Evolutionary conservation across 257 asterid genomes (phyloP).

Genomic region (Voacanga thouarsii): DNA sequence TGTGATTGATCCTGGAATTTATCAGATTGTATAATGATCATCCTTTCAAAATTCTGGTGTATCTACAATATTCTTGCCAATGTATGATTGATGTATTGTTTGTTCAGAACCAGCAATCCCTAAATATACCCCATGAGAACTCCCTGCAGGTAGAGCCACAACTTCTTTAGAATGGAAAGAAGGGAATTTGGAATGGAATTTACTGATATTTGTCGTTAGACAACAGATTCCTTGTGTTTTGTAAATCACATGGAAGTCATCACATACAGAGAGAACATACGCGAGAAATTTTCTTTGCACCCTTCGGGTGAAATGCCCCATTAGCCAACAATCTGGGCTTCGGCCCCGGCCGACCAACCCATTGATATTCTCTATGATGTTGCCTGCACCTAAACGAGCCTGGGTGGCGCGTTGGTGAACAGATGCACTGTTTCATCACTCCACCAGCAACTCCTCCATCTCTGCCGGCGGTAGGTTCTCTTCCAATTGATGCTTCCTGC

Average conservation of each 20-base stretch:
- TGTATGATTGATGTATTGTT: neutral
- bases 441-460: conserved; percentile 4
- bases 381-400: conserved; percentile 36
- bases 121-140: neutral
- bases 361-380: conserved; percentile 31
- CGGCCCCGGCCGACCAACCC: conserved; percentile 24
- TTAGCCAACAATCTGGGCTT: conserved; percentile 9
- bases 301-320: neutral
- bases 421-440: conserved; percentile 28
- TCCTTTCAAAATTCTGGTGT: neutral
- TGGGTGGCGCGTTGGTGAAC: conserved; percentile 41
- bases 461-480: neutral
- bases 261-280: neutral
- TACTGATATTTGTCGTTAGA: neutral
- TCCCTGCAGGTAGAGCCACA: neutral
- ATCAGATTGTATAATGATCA: neutral
- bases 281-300: neutral
- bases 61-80: neutral
- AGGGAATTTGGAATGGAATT: neutral
- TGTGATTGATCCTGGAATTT: neutral
- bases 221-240: neutral
- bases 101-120: neutral
- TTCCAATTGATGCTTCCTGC: conserved; percentile 10
- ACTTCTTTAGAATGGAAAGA: too few relatives aligned
- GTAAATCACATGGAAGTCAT: neutral